Evolutionary conservation across 768 basidiomycete genomes (phyloP), one percentile per base, ranked within the genome.

Genomic region (Psilocybe sp.): DNA sequence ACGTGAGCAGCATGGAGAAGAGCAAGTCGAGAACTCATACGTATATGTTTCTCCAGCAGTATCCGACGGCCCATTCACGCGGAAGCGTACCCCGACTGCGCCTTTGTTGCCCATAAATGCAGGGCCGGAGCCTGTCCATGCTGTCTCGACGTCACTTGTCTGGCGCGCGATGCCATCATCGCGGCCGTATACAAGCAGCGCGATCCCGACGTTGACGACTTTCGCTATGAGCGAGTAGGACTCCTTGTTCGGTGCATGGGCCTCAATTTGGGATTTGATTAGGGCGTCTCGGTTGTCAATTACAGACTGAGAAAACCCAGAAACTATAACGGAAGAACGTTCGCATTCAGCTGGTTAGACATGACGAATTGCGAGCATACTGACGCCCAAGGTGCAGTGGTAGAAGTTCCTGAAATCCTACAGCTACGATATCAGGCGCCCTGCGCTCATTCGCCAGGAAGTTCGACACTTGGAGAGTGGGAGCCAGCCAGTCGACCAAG

Each of bases 21-120:
- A 43, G 19, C 50, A 15, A 14, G 28, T 49, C 16, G 13, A 46
- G 47, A 16, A 49, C 42, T 78, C 89, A 64, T 70, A 95, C 92
- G 92, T 95, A 71, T 83, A 91, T 8, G 78, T 79, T 64, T 96
- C 92, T 50, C 89, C 90, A 3, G 69, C 64, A 40, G 72, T 68
- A 7, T 77, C 79, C 28, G 81, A 80, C 28, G 70, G 65, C 8
- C 71, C 74, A n/a, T 75, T 67, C 16, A 94, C 75, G 43, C 87
- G 81, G 66, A 98, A 86, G 36, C 95, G 78, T 37, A 93, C 76
- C 12, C 89, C 94, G 2, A 97, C 93, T 1, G 92, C 95, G 20
- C 92, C 93, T 68, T 98, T 98, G 71, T 99, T 97, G 5, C 90
- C 92, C 89, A 97, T 89, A 57, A 80, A 84, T 13, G 65, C 78